Conservation (phyloP, 2,329 filamentous ascomycete genomes). For the Xylaria digitata region DNA sequence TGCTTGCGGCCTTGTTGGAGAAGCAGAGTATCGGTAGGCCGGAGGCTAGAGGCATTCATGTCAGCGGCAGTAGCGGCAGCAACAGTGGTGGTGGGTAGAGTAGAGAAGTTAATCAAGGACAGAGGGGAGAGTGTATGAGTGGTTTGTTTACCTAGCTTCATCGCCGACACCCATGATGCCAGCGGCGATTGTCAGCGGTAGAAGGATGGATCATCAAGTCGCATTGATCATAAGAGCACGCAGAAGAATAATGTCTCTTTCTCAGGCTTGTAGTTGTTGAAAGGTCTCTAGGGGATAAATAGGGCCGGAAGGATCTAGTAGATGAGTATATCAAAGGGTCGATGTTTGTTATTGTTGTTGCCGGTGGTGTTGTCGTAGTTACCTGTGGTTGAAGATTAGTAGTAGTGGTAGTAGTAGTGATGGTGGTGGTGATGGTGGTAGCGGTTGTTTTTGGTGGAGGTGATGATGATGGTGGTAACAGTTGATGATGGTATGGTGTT, state of each 20-base stretch:
- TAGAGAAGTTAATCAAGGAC: neutral
- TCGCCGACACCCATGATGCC: slow-evolving; percentile 66
- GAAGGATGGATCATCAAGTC: slow-evolving; percentile 47
- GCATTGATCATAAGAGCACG: slow-evolving; percentile 44
- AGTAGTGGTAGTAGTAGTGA: too few species aligned
- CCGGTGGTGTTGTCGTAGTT: too few species aligned
- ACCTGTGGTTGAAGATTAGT: neutral
- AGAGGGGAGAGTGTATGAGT: slow-evolving; percentile 20
- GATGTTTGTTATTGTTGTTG: slow-evolving; percentile 1
- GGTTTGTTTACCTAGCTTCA: slow-evolving; percentile 59
- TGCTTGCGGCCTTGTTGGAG: slow-evolving; percentile 71
- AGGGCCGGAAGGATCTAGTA: neutral
- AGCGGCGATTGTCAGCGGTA: slow-evolving; percentile 43
- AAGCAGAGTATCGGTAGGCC: slow-evolving; percentile 74
- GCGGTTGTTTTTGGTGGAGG: neutral
- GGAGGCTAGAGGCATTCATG: slow-evolving; percentile 60
- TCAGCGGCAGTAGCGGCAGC: slow-evolving; percentile 28
- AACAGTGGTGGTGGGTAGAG: neutral
- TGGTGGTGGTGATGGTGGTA: neutral
- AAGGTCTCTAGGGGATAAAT: neutral
- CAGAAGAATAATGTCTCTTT: slow-evolving; percentile 15
- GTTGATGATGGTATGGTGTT: too few species aligned
- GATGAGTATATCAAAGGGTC: neutral
- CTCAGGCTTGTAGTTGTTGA: neutral
- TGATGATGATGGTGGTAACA: too few species aligned